These are phyloP conservation scores for Kalaharituber pfeilii DNA, from an alignment of 2,329 filamentous ascomycete genomes.

Conservation along the genomic window DNA sequence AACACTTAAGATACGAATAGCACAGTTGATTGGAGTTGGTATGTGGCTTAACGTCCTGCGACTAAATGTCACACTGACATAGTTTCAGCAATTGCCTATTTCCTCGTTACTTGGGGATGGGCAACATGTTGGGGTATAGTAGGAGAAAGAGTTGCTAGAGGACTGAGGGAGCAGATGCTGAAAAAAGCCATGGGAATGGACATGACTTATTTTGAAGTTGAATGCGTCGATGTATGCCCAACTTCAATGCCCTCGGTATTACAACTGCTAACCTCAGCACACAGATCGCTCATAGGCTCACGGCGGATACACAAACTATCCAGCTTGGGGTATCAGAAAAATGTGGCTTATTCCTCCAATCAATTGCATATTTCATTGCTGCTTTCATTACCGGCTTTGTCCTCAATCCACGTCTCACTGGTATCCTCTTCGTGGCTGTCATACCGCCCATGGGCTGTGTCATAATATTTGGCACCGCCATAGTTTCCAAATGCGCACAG, in stretches of 20 bases:
- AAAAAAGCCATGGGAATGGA: conserved; percentile 35
- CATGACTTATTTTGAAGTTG: conserved; percentile 35
- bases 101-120: conserved; percentile 34
- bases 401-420: conserved; percentile 44
- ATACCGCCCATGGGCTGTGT: conserved; percentile 34
- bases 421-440: conserved; percentile 38
- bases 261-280: conserved; percentile 28
- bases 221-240: conserved; percentile 33
- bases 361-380: conserved; percentile 47
- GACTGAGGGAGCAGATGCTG: conserved; percentile 32
- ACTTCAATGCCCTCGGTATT: conserved; percentile 23
- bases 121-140: conserved; percentile 35
- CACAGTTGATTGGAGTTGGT: conserved; percentile 10
- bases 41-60: background rate
- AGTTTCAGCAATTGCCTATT: conserved; percentile 30
- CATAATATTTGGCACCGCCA: conserved; percentile 29
- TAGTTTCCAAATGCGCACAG: conserved; percentile 29
- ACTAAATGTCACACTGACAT: conserved; percentile 4
- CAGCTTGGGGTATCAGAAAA: conserved; percentile 54
- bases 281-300: conserved; percentile 31
- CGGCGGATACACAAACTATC: conserved; percentile 47
- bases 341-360: conserved; percentile 46
- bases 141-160: conserved; percentile 34
- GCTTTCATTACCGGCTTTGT: conserved; percentile 51
- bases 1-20: conserved; percentile 12